These are phyloP conservation scores for Sphagnurus paluster DNA, from an alignment of 1,284 basidiomycete genomes.

Conservation along the genomic window DNA sequence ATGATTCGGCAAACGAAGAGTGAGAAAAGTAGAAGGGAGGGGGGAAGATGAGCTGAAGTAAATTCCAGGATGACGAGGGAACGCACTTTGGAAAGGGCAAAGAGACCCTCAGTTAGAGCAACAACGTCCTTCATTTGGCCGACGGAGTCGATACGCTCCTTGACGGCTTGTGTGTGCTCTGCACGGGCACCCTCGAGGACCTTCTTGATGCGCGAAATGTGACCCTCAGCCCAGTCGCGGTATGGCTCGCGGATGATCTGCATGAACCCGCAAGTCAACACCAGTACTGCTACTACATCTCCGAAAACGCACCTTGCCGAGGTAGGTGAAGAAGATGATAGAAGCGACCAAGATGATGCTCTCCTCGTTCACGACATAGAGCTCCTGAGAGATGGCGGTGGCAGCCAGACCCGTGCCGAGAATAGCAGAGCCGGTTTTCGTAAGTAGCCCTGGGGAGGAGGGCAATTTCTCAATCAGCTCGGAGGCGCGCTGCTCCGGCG, in stretches of 20 bases:
- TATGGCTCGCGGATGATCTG: constrained; percentile 81
- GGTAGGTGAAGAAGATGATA: constrained; percentile 83
- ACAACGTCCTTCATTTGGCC: constrained; percentile 95
- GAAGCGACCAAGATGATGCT: constrained; percentile 83
- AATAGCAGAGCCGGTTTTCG: constrained; percentile 92
- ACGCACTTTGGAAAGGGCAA: constrained; percentile 86
- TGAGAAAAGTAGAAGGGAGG: background rate
- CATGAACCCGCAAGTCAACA: constrained; percentile 16
- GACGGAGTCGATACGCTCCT: constrained; percentile 90
- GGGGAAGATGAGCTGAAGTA: background rate
- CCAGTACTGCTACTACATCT: too few species aligned
- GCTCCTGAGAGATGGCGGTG: constrained; percentile 94
- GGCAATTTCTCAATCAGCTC: constrained; percentile 93
- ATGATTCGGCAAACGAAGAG: background rate
- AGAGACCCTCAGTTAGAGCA: constrained; percentile 86
- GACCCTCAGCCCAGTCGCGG: constrained; percentile 88
- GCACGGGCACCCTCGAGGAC: constrained; percentile 84
- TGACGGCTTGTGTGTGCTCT: constrained; percentile 92
- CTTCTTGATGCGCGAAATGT: constrained; percentile 82
- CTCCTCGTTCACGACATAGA: constrained; percentile 98
- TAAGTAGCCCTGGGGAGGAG: constrained; percentile 85
- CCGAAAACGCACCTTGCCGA: constrained; percentile 71
- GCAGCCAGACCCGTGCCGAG: constrained; percentile 90
- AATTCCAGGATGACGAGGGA: background rate
- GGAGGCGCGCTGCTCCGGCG: constrained; percentile 88